Conservation (phyloP, 306 rosid species). For the Mimosa bimucronata region DNA sequence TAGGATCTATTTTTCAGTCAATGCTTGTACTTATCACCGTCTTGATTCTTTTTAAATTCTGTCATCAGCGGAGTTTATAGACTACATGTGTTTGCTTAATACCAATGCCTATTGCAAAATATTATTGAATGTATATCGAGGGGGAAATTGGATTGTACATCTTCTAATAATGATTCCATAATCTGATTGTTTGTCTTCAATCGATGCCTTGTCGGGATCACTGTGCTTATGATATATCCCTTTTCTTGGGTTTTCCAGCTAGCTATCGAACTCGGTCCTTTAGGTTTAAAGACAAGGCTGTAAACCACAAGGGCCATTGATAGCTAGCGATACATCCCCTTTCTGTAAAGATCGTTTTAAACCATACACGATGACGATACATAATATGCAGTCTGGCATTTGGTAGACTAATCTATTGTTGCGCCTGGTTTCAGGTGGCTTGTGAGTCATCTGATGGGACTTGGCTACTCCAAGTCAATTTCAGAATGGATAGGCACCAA, state of each 20-base stretch:
- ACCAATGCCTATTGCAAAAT: not conserved
- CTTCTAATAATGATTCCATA: slow-evolving; percentile 8
- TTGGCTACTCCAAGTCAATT: slow-evolving; percentile 80
- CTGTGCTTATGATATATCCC: not conserved
- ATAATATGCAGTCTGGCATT: slow-evolving; percentile 9
- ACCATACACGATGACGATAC: not conserved
- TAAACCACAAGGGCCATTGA: too few relatives aligned
- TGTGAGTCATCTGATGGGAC: slow-evolving; percentile 80
- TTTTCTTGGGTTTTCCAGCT: too few relatives aligned
- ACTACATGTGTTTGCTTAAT: slow-evolving; percentile 3
- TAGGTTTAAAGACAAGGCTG: too few relatives aligned
- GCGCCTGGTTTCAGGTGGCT: slow-evolving; percentile 78
- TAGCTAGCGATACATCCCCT: too few relatives aligned
- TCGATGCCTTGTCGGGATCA: slow-evolving; percentile 18
- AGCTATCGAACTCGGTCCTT: too few relatives aligned
- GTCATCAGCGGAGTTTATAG: not conserved
- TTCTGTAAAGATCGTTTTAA: slow-evolving; percentile 1
- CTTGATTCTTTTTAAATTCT: not conserved
- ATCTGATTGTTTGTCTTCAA: slow-evolving; percentile 23
- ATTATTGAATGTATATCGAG: not conserved
- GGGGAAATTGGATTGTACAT: not conserved
- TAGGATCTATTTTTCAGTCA: not conserved
- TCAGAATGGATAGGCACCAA: slow-evolving; percentile 94
- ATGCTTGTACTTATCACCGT: not conserved
- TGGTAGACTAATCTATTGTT: slow-evolving; percentile 27